Evolutionary conservation across 2,329 filamentous ascomycete species (phyloP).

Genomic region (Aspergillus japonicus): DNA sequence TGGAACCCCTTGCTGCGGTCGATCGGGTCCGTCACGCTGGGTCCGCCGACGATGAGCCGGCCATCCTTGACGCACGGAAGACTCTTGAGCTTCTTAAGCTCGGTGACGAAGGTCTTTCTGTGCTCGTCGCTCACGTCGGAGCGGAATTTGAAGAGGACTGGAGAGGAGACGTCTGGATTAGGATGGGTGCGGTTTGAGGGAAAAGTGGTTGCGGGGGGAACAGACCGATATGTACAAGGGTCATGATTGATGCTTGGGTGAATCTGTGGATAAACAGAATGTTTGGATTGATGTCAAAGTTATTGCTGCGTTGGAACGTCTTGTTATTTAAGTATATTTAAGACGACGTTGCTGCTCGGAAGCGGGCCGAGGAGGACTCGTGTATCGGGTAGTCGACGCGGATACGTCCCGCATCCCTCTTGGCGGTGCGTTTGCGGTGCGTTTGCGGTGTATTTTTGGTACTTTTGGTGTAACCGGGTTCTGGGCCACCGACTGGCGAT

Average conservation of each 20-base stretch:
- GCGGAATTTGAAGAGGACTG: constrained; percentile 54
- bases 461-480: too few species aligned
- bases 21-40: constrained; percentile 53
- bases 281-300: too few species aligned
- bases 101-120: constrained; percentile 46
- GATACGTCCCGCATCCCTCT: background rate
- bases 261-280: too few species aligned
- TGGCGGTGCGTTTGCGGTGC: background rate
- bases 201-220: background rate
- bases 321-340: too few species aligned
- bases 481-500: too few species aligned
- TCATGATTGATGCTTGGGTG: constrained; percentile 17
- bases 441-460: background rate
- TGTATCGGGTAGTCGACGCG: background rate
- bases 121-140: constrained; percentile 44
- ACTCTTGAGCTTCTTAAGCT: constrained; percentile 51
- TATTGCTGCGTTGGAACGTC: too few species aligned
- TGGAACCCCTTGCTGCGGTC: constrained; percentile 56
- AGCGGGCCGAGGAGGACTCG: background rate
- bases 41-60: constrained; percentile 54
- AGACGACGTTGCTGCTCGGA: background rate
- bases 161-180: too few species aligned
- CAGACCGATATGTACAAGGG: constrained; percentile 28
- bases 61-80: constrained; percentile 51
- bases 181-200: too few species aligned